Percentiles rank a stretch among this genome's conserved stretches.
Evolutionary conservation across 148 eudicot genomes (phyloP).

Genomic region (Diospyros lotus): DNA sequence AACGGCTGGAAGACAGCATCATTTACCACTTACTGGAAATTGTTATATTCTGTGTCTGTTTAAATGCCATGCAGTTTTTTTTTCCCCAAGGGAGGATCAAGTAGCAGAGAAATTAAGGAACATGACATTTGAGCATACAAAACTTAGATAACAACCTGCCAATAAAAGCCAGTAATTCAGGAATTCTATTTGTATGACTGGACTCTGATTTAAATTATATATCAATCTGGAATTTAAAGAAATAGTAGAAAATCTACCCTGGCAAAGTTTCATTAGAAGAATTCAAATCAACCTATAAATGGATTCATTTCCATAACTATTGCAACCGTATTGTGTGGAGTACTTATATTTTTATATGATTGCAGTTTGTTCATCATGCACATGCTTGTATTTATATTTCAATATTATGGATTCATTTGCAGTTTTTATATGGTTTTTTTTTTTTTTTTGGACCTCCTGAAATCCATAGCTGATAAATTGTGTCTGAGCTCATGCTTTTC

Average conservation of each 20-base stretch:
- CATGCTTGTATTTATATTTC: background rate
- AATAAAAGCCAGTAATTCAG: too few relatives aligned
- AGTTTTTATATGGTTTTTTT: too few relatives aligned
- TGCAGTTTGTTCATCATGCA: background rate
- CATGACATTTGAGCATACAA: too few relatives aligned
- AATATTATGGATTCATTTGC: too few relatives aligned
- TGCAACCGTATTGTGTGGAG: background rate
- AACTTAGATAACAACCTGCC: too few relatives aligned
- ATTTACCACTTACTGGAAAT: too few relatives aligned
- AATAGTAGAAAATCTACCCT: background rate
- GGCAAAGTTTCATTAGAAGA: background rate
- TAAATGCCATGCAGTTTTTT: too few relatives aligned
- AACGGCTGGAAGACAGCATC: too few relatives aligned
- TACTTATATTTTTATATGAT: background rate
- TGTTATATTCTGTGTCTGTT: too few relatives aligned
- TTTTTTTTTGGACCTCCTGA: background rate
- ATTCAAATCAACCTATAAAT: background rate
- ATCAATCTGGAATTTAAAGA: background rate
- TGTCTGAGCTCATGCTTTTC: conserved; percentile 27
- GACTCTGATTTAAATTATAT: background rate
- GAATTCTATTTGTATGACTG: too few relatives aligned
- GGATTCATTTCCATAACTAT: background rate
- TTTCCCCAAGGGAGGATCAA: too few relatives aligned
- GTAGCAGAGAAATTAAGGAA: too few relatives aligned
- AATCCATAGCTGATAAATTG: background rate